Evolutionary conservation across 192 early-diverging fungal species (phyloP).

Genomic region (Linnemannia exigua): DNA sequence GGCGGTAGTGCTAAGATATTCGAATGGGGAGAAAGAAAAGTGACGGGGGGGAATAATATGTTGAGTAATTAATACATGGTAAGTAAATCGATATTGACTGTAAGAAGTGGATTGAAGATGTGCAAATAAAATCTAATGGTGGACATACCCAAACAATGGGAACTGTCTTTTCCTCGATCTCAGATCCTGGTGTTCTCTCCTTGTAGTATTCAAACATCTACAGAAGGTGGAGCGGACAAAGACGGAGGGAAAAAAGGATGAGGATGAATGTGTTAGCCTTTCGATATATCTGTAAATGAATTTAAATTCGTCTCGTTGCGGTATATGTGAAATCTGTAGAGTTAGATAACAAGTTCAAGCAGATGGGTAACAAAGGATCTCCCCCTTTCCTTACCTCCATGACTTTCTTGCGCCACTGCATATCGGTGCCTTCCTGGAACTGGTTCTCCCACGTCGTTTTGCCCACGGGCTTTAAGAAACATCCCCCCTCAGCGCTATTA

Average conservation of each 20-base stretch:
- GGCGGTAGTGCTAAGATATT: conserved; percentile 68
- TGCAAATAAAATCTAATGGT: neutral
- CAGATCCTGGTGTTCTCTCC: conserved; percentile 84
- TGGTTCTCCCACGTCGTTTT: conserved; percentile 76
- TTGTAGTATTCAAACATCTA: conserved; percentile 87
- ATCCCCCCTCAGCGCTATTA: conserved; percentile 81
- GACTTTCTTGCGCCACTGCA: conserved; percentile 54
- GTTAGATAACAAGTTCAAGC: too few relatives aligned
- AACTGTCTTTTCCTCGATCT: conserved; percentile 81
- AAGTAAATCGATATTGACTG: too few relatives aligned
- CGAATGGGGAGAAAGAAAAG: neutral
- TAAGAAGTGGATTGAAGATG: conserved; percentile 3
- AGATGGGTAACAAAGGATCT: neutral
- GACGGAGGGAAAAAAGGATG: neutral
- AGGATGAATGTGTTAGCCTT: neutral
- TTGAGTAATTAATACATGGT: neutral
- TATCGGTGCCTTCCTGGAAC: conserved; percentile 68
- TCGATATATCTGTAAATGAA: too few relatives aligned
- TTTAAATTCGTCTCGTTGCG: too few relatives aligned
- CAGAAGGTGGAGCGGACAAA: neutral
- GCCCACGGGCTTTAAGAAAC: conserved; percentile 73
- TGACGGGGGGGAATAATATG: neutral
- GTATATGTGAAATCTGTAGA: too few relatives aligned
- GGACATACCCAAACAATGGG: conserved; percentile 75
- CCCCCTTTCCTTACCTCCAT: conserved; percentile 54